phyloP scores from a whole-genome alignment of 2,329 filamentous ascomycete genomes.

The Atkinsonella texensis region DNA sequence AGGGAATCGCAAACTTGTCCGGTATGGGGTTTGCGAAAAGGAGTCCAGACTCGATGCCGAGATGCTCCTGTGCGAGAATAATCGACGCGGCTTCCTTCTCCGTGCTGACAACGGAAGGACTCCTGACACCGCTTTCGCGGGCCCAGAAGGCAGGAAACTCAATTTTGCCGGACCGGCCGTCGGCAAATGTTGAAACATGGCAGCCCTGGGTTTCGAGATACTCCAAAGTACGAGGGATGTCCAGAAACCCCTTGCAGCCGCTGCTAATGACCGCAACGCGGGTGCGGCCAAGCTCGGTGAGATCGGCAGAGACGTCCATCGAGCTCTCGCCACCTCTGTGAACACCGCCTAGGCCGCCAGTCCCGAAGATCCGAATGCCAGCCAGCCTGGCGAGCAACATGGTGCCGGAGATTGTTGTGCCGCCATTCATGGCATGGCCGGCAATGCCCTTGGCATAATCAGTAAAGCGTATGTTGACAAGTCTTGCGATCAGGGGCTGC shows the following conservation, averaged over 20 bases:
- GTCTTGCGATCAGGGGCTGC: neutral
- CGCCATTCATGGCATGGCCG: constrained; percentile 64
- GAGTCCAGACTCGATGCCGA: constrained; percentile 66
- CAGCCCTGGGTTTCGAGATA: constrained; percentile 61
- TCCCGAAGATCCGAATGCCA: constrained; percentile 87
- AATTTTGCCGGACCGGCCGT: constrained; percentile 58
- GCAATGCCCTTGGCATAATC: constrained; percentile 39
- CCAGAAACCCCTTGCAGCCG: constrained; percentile 92
- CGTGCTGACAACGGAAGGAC: constrained; percentile 61
- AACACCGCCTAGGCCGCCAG: constrained; percentile 86
- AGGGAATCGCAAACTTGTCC: constrained; percentile 54
- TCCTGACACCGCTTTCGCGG: constrained; percentile 70
- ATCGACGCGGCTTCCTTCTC: constrained; percentile 83
- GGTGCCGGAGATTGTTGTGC: constrained; percentile 86
- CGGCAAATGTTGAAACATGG: constrained; percentile 78
- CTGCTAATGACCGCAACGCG: constrained; percentile 79
- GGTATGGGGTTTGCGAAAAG: constrained; percentile 86
- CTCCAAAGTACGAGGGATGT: constrained; percentile 82
- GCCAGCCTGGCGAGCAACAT: constrained; percentile 81
- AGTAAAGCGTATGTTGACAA: constrained; percentile 3
- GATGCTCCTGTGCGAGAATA: constrained; percentile 62
- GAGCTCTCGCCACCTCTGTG: constrained; percentile 77
- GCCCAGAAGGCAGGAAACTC: constrained; percentile 93
- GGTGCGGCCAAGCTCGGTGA: constrained; percentile 86
- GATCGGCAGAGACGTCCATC: constrained; percentile 89